Base-by-base conservation (phyloP, 768 basidiomycete genomes). In the Amanita jacksonii region DNA sequence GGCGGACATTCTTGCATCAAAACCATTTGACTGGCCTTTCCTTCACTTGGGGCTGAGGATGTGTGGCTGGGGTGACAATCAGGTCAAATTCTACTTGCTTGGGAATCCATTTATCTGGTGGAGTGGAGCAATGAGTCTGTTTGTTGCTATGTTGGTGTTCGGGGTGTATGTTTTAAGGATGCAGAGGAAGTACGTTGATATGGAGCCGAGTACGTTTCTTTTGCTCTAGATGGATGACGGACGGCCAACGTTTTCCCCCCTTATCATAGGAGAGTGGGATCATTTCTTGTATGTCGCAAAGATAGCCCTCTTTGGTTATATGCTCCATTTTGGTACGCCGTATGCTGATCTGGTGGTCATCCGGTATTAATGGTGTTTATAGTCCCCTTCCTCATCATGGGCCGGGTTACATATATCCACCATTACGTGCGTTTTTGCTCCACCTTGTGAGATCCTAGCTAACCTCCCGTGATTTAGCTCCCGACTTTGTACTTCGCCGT, bases 381-480 rank as follows among this genome's bases (percentile, higher is more conserved):
- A 96, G 93, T 84, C 18, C 94, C 94, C 1, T 99, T 97, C 81
- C 66, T 97, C 52, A 81, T 97, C 66, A 99, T 99, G 96, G 93
- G 89, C 16, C 88, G 92, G 47, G 88, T 92, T 3, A 96, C 92
- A 23, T 97, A 97, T 54, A 66, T 98, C 20, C 94, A 98, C 62
- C 92, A 96, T 69, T 97, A 94, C 58, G 89, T 93, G 53, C 51
- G 86, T 75, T 20, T 23, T 40, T 38, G 33, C 13, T 45, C 15
- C n/a, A 20, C 8, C 27, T 46, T 19, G 15, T 38, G 25, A 30
- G n/a, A 36, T 28, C 23, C 10, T 10, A 39, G 13, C 42, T 50
- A 13, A 48, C 47, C 38, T 49, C 36, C 16, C 15, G 28, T 33
- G 41, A 20, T 46, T 1, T 53, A 92, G 87, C 79, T 98, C 8